Conservation (phyloP, 345 rosid species). For the Mallotus nudiflorus region DNA sequence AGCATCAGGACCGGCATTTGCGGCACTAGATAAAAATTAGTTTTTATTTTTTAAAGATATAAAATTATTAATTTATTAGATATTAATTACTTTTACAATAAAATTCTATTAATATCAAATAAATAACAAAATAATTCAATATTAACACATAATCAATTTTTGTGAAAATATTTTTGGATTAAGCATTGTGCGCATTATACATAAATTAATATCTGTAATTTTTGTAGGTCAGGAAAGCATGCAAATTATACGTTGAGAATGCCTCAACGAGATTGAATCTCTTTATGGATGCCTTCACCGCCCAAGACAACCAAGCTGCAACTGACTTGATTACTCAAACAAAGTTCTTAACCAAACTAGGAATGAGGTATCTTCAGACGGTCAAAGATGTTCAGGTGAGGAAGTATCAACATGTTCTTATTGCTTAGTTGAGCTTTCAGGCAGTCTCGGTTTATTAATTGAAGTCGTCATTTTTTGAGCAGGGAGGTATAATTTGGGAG, state of each 20-base stretch:
- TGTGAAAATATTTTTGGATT: no score
- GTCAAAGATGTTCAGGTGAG: conserved; percentile 62
- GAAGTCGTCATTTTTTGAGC: background rate
- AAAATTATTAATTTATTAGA: no score
- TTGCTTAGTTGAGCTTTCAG: background rate
- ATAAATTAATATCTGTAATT: no score
- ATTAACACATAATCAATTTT: no score
- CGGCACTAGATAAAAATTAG: no score
- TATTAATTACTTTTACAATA: no score
- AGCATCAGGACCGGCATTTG: no score
- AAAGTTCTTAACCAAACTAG: conserved; percentile 41
- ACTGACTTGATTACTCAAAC: conserved; percentile 57
- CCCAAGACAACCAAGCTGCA: conserved; percentile 49
- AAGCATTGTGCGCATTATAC: no score
- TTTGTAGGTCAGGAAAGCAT: conserved; percentile 58
- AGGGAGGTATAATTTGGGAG: conserved; percentile 90
- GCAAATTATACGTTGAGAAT: conserved; percentile 49
- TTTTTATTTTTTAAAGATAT: no score
- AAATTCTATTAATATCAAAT: no score
- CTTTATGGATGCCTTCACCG: conserved; percentile 55
- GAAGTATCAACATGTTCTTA: no score
- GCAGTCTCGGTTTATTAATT: background rate
- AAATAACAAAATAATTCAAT: no score
- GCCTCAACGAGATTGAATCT: conserved; percentile 61
- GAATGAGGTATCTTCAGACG: conserved; percentile 45